A percentile compares a stretch with the other conserved stretches of the same genome.
phyloP scores from a whole-genome alignment of 768 basidiomycete genomes.

The Mycena latifolia region DNA sequence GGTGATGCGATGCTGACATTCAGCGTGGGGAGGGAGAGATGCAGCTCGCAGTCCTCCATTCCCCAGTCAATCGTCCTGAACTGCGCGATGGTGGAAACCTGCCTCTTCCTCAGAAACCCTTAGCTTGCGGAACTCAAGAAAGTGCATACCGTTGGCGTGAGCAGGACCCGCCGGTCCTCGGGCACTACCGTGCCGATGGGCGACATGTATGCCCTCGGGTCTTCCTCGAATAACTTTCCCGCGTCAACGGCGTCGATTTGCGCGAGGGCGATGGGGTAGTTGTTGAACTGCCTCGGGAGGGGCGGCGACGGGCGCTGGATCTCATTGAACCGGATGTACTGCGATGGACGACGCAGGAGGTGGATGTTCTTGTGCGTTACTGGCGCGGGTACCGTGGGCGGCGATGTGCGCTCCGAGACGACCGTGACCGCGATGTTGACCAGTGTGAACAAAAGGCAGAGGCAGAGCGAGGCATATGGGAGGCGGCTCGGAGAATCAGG shows the following conservation, averaged over 20 bases:
- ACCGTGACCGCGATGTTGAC: neutral
- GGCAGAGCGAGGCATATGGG: neutral
- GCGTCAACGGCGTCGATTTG: constrained; percentile 26
- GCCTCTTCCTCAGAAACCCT: neutral
- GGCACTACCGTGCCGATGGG: constrained; percentile 36
- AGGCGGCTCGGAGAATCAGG: neutral
- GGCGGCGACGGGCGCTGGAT: constrained; percentile 36
- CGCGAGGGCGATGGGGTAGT: constrained; percentile 31
- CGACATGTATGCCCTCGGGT: constrained; percentile 24
- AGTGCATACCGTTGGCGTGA: constrained; percentile 25
- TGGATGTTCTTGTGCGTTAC: constrained; percentile 19
- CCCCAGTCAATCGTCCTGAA: constrained; percentile 41
- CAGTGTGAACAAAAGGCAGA: neutral
- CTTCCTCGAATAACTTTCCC: constrained; percentile 17
- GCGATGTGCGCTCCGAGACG: neutral
- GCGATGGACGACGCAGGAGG: constrained; percentile 42
- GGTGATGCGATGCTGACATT: neutral
- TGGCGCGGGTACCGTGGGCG: neutral
- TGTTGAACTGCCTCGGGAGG: constrained; percentile 28
- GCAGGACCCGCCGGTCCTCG: constrained; percentile 31
- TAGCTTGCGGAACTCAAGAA: neutral
- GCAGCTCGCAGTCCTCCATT: constrained; percentile 36
- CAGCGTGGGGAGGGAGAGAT: constrained; percentile 22
- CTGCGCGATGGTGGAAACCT: constrained; percentile 40
- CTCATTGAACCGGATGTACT: constrained; percentile 43